These are phyloP conservation scores for Phaffia australis DNA, from an alignment of 768 basidiomycete genomes.

Conservation along the genomic window DNA sequence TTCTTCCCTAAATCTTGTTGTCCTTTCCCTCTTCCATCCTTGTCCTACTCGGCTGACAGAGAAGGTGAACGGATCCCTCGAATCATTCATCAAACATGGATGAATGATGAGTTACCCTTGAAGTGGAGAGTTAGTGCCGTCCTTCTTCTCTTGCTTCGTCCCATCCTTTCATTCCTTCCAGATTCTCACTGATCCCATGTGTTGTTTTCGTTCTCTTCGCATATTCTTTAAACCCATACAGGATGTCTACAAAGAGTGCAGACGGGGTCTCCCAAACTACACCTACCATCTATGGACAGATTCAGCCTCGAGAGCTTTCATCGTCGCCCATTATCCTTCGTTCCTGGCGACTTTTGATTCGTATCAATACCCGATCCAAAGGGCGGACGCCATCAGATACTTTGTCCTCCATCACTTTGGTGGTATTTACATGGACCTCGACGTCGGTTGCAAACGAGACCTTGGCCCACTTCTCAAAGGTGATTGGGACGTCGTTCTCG, in stretches of 20 bases:
- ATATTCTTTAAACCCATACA: constrained; percentile 25
- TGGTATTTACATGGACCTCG: constrained; percentile 90
- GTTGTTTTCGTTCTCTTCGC: background rate
- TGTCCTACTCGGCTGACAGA: constrained; percentile 38
- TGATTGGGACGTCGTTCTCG: constrained; percentile 65
- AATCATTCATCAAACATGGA: constrained; percentile 98
- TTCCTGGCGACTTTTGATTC: constrained; percentile 87
- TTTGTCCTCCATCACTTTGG: constrained; percentile 93
- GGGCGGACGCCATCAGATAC: constrained; percentile 95
- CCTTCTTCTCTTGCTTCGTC: background rate
- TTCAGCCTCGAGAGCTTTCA: constrained; percentile 74
- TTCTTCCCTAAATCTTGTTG: background rate
- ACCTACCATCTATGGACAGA: constrained; percentile 99
- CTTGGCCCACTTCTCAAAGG: constrained; percentile 76
- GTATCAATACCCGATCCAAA: constrained; percentile 84
- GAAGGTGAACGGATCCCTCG: constrained; percentile 71
- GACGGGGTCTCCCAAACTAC: constrained; percentile 89
- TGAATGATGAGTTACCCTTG: constrained; percentile 69
- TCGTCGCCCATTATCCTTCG: constrained; percentile 76
- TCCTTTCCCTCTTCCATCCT: background rate
- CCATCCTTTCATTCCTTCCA: background rate
- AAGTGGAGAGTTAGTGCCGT: constrained; percentile 48
- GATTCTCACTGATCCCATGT: background rate
- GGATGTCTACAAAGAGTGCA: constrained; percentile 67
- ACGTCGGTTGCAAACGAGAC: constrained; percentile 81